These are phyloP conservation scores for Mycena pura DNA, from an alignment of 768 basidiomycete species.

Conservation along the genomic window DNA sequence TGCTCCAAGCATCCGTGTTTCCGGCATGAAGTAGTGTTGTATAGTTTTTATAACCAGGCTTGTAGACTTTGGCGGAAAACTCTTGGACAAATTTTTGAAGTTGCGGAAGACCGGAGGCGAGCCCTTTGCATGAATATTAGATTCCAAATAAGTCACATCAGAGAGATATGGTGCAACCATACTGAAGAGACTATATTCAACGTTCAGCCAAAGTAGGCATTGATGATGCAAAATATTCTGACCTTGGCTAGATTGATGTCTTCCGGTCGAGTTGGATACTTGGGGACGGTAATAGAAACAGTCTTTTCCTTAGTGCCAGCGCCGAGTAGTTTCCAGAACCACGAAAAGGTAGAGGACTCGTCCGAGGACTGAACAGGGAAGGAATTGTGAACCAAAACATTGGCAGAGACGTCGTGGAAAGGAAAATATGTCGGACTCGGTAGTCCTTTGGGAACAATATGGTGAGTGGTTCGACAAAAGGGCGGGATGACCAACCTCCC, in stretches of 20 bases:
- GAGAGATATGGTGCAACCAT: slow-evolving; percentile 46
- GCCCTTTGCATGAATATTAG: slow-evolving; percentile 30
- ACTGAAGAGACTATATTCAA: slow-evolving; percentile 64
- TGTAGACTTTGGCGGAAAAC: slow-evolving; percentile 59
- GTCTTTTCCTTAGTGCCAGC: slow-evolving; percentile 51
- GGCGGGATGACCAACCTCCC: slow-evolving; percentile 51
- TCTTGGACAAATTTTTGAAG: slow-evolving; percentile 63
- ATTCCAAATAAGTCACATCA: background rate
- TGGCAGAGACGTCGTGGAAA: slow-evolving; percentile 64
- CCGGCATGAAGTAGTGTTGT: slow-evolving; percentile 64
- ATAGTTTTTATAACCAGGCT: slow-evolving; percentile 68
- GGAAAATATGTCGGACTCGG: slow-evolving; percentile 77
- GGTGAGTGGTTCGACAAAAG: background rate
- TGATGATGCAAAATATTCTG: background rate
- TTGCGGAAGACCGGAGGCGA: slow-evolving; percentile 59
- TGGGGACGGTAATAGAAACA: slow-evolving; percentile 61
- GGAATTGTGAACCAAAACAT: slow-evolving; percentile 56
- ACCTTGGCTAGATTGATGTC: slow-evolving; percentile 63
- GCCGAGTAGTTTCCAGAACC: slow-evolving; percentile 65
- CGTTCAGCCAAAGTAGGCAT: background rate
- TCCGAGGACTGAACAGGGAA: slow-evolving; percentile 46
- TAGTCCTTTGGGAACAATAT: slow-evolving; percentile 48
- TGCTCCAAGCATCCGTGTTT: slow-evolving; percentile 74
- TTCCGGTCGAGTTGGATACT: slow-evolving; percentile 53
- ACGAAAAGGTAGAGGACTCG: slow-evolving; percentile 48